Percentiles rank a stretch among this genome's conserved stretches.
These are phyloP conservation scores for Carpinus fangiana DNA, from an alignment of 306 rosid genomes.

Conservation along the genomic window DNA sequence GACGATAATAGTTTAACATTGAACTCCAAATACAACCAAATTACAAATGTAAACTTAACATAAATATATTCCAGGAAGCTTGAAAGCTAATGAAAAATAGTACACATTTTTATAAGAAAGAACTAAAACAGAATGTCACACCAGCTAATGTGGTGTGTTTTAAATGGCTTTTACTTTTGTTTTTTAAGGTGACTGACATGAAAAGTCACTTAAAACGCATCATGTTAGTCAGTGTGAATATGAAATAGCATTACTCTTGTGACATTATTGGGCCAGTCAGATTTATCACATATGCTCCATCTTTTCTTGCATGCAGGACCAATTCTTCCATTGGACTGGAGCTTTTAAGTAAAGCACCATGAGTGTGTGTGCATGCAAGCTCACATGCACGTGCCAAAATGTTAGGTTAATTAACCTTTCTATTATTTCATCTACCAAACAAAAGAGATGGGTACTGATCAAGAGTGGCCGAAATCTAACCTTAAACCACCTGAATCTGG, in stretches of 20 bases:
- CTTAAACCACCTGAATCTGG: background rate
- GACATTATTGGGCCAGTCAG: background rate
- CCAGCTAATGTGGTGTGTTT: too few species aligned
- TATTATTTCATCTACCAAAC: background rate
- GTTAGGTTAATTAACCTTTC: background rate
- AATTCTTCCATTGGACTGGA: background rate
- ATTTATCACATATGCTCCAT: background rate
- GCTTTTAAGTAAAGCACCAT: background rate
- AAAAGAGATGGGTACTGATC: too few species aligned
- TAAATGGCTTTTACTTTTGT: too few species aligned
- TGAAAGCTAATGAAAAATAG: background rate
- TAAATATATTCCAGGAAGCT: background rate
- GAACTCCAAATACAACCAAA: background rate
- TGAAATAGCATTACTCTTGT: too few species aligned
- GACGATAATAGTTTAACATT: conserved; percentile 13
- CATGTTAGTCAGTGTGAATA: too few species aligned
- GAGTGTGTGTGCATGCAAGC: background rate
- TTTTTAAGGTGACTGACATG: too few species aligned
- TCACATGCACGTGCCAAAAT: background rate
- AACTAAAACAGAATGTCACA: background rate
- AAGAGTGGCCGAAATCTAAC: background rate
- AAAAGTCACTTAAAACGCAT: too few species aligned
- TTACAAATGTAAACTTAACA: background rate
- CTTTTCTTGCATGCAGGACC: background rate
- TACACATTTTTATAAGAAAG: background rate